phyloP scores from a whole-genome alignment of 305 asterid genomes.

The Nicotiana rustica region DNA sequence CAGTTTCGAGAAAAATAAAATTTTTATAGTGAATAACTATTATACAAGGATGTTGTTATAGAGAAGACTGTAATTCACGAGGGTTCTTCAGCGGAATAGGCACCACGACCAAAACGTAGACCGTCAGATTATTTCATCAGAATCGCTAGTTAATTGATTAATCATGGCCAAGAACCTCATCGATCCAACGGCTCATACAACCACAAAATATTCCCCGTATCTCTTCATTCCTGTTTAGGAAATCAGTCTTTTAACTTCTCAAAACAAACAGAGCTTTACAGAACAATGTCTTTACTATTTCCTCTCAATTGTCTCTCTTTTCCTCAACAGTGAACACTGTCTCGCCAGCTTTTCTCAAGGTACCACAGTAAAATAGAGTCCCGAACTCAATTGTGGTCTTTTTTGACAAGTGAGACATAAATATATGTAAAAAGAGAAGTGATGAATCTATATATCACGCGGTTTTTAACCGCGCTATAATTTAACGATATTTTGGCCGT shows the following conservation, averaged over 20 bases:
- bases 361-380: not conserved
- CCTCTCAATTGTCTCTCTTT: not conserved
- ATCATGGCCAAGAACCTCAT: not conserved
- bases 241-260: not conserved
- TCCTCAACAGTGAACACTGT: not conserved
- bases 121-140: not conserved
- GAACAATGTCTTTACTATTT: not conserved
- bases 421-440: no score
- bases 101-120: not conserved
- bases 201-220: constrained; percentile 1
- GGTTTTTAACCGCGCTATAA: no score
- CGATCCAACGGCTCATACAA: constrained; percentile 25
- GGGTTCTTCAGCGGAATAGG: not conserved
- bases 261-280: not conserved
- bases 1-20: no score
- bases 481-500: no score
- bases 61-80: no score
- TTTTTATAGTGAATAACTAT: no score
- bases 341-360: not conserved
- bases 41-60: no score
- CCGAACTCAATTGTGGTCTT: no score
- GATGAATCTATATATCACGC: no score
- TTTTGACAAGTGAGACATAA: no score
- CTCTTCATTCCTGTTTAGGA: not conserved
- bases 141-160: not conserved